These are phyloP conservation scores for Tremella fuciformis DNA, from an alignment of 768 basidiomycete species.

Conservation along the genomic window DNA sequence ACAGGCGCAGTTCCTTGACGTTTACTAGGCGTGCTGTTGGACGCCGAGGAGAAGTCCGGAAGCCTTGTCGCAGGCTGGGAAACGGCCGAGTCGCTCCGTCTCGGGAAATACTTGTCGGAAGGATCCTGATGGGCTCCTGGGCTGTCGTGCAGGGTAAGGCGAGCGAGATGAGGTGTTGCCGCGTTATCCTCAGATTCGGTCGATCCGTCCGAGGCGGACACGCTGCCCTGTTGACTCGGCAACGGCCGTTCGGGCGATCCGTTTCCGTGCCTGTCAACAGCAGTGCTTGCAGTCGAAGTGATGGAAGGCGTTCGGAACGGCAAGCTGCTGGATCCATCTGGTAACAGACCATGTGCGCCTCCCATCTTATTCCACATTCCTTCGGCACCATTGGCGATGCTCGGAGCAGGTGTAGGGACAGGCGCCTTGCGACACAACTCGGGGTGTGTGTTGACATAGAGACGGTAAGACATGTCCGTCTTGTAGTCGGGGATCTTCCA, in stretches of 20 bases:
- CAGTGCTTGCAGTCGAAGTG: conserved; percentile 29
- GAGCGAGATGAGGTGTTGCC: conserved; percentile 15
- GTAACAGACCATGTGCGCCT: conserved; percentile 30
- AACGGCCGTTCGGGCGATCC: conserved; percentile 6
- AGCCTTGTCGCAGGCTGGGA: conserved; percentile 55
- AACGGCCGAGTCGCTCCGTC: conserved; percentile 71
- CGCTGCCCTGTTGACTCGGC: conserved; percentile 5
- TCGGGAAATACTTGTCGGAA: conserved; percentile 70
- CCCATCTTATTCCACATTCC: conserved; percentile 24
- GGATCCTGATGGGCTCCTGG: conserved; percentile 65
- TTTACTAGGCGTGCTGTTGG: conserved; percentile 14
- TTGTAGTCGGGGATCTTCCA: conserved; percentile 98
- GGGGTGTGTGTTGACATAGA: conserved; percentile 89
- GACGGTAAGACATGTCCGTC: conserved; percentile 83
- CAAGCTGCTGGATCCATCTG: conserved; percentile 42
- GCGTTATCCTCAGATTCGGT: conserved; percentile 15
- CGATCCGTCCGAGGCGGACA: conserved; percentile 15
- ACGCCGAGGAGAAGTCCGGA: not conserved
- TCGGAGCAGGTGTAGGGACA: conserved; percentile 42
- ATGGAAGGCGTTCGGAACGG: conserved; percentile 37
- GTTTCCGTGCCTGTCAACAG: conserved; percentile 18
- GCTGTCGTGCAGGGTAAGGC: conserved; percentile 53
- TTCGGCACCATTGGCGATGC: conserved; percentile 30
- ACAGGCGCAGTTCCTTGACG: conserved; percentile 32
- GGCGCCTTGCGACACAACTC: conserved; percentile 63